A percentile compares a stretch with the other conserved stretches of the same genome.
Evolutionary conservation across 352 stramenopile genomes (phyloP).

Genomic region (Vaucheria bursata): DNA sequence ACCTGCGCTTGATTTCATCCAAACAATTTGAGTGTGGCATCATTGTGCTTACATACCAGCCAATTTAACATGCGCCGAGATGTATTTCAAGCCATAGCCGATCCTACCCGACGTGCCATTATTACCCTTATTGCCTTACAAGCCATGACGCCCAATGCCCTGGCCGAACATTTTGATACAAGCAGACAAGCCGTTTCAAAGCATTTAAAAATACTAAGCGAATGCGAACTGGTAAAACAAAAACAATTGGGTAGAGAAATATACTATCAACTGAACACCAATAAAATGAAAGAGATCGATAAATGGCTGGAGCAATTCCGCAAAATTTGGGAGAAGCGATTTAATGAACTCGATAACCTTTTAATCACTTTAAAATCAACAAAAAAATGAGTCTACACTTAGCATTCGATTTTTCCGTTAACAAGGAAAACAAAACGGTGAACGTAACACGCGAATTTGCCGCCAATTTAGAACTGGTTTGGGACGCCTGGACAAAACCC

Average conservation of each 20-base stretch:
- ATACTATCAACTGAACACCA: neutral
- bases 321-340: neutral
- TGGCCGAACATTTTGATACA: neutral
- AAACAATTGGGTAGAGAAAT: neutral
- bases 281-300: neutral
- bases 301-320: neutral
- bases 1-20: too few relatives aligned
- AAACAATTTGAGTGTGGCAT: too few relatives aligned
- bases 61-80: neutral
- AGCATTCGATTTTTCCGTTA: neutral
- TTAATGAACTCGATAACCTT: neutral
- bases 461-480: neutral
- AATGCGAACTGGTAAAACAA: neutral
- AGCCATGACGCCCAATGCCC: neutral
- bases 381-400: neutral
- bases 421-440: neutral
- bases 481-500: neutral
- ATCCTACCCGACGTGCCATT: neutral
- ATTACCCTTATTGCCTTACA: neutral
- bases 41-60: neutral
- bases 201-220: neutral
- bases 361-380: neutral
- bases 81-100: neutral
- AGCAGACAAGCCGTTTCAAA: neutral
- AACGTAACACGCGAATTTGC: neutral